phyloP scores from a whole-genome alignment of 2,329 filamentous ascomycete genomes.

The Trichoderma sp. region DNA sequence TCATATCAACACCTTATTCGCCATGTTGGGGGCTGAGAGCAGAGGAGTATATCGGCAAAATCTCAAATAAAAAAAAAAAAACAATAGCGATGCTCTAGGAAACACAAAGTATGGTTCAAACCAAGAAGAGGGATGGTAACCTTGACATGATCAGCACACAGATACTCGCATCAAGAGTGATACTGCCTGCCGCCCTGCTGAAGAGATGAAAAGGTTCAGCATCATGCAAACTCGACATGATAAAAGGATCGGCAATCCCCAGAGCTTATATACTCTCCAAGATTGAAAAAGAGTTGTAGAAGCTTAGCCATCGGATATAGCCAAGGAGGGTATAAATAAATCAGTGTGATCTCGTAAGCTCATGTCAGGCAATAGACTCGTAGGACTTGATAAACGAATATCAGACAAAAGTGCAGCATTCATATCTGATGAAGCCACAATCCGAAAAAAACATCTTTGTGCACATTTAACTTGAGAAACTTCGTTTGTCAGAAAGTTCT shows the following conservation, averaged over 20 bases:
- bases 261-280: neutral
- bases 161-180: neutral
- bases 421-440: neutral
- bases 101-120: neutral
- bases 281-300: neutral
- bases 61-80: conserved; percentile 25
- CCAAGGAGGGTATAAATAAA: neutral
- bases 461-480: conserved; percentile 39
- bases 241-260: neutral
- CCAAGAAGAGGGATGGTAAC: neutral
- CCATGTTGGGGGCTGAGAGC: neutral
- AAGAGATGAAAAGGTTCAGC: neutral
- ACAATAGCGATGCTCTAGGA: neutral
- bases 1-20: conserved; percentile 27
- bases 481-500: conserved; percentile 44
- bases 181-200: neutral
- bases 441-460: neutral
- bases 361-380: conserved; percentile 9
- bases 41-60: conserved; percentile 3
- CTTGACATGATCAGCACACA: neutral
- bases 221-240: neutral
- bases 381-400: neutral
- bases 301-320: neutral
- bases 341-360: conserved; percentile 12
- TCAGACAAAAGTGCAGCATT: neutral